Base-by-base conservation (phyloP, 352 stramenopile genomes). In the Globisporangium recalcitrans region DNA sequence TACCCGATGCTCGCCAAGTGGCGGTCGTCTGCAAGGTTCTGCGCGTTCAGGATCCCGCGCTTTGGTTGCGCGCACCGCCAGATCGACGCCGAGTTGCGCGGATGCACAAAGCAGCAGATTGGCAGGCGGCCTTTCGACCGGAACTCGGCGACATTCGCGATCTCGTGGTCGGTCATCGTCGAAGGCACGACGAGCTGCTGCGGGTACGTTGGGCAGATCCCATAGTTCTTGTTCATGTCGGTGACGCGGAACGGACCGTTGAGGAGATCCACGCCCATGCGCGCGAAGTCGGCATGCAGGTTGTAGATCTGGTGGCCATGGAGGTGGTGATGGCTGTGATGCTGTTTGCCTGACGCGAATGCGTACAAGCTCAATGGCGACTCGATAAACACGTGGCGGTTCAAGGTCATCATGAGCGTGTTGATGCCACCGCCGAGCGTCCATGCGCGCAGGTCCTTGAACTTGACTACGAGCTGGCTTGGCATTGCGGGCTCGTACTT, bases 51-150 rank as follows among this genome's bases (percentile, higher is more conserved):
- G 60, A 97, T 86, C 4, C 88, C 88, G 1, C 84, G 80, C 64
- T 95, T 91, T 0, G 88, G 88, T 67, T 97, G 88, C 7, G 87
- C 87, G 58, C 87, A 95, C 1, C 88, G 80, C 78, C 85, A 93
- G 44, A 97, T 77, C 13, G 82, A 82, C 16, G 87, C 86, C 6
- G 72, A 68, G 58, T 90, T 93, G 52, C 64, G 65, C 29, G 74
- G 59, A 56, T 93, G 81, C 11, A 91, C 82, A 59, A 87, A 97
- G 38, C 76, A 91, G 58, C 85, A 92, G 54, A 95, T 87, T 0
- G 87, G 87, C 11, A 97, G 60, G 7, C 89, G 80, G 0, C 85
- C 77, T 48, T 94, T 94, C 19, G 85, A 93, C 3, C 89, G 82
- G 46, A 93, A 97, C 47, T 78, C 76, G 1, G 87, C 88, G 7